Conservation (phyloP, 176 grass and related monocot genomes). For the Eragrostis curvula region DNA sequence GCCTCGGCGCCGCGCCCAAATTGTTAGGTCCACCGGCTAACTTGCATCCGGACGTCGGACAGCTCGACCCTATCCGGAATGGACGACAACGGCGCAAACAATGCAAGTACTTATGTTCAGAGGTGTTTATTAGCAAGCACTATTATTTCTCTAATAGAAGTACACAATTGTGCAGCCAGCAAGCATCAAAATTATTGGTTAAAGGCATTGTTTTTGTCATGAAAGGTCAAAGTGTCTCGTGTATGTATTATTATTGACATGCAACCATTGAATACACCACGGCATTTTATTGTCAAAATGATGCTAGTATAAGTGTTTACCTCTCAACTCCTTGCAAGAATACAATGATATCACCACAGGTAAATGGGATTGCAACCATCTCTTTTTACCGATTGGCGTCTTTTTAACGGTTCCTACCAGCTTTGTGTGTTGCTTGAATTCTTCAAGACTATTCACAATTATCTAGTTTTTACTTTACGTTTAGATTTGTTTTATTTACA, state of each 20-base stretch:
- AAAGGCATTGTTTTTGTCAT: background rate
- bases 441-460: too few relatives aligned
- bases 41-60: conserved; percentile 26
- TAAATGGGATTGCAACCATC: too few relatives aligned
- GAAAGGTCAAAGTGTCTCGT: background rate
- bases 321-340: too few relatives aligned
- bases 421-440: too few relatives aligned
- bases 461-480: too few relatives aligned
- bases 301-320: too few relatives aligned
- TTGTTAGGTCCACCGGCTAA: conserved; percentile 51
- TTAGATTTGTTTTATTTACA: too few relatives aligned
- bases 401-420: too few relatives aligned
- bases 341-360: too few relatives aligned
- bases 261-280: background rate
- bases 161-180: background rate
- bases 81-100: background rate
- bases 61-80: background rate
- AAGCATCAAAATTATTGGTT: background rate
- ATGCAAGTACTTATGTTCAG: background rate
- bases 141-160: background rate
- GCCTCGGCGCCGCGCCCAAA: conserved; percentile 18
- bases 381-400: too few relatives aligned
- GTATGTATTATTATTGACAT: background rate
- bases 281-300: too few relatives aligned
- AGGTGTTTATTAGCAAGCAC: background rate